Evolutionary conservation across 441 rosid genomes (phyloP).

Genomic region (Gossypium lobatum): DNA sequence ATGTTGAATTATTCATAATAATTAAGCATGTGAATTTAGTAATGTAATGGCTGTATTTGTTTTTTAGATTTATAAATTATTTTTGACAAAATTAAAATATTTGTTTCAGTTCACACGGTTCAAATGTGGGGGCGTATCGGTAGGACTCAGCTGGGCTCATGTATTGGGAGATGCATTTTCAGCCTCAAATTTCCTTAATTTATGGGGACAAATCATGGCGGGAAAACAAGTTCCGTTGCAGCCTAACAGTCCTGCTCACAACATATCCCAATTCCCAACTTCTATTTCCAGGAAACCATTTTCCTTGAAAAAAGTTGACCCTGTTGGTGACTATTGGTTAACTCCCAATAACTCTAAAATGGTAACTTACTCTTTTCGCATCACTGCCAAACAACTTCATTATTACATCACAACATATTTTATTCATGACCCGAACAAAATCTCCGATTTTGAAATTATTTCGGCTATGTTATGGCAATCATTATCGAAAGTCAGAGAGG

Average conservation of each 20-base stretch:
- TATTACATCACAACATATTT: conserved; percentile 15
- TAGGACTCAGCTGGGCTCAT: conserved; percentile 74
- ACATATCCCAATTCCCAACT: not conserved
- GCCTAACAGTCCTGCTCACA: not conserved
- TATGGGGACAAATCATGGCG: conserved; percentile 29
- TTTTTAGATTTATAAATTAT: no score
- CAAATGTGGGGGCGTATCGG: conserved; percentile 52
- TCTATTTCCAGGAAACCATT: conserved; percentile 12
- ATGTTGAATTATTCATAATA: no score
- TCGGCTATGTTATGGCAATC: conserved; percentile 56
- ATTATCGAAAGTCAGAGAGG: conserved; percentile 31
- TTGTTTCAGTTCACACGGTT: conserved; percentile 50
- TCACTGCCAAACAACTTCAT: conserved; percentile 30
- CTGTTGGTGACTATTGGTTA: conserved; percentile 51
- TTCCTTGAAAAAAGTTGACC: conserved; percentile 34
- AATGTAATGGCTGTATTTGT: no score
- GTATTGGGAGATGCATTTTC: conserved; percentile 54
- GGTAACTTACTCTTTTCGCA: conserved; percentile 26
- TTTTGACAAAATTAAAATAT: no score
- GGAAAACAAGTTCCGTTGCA: conserved; percentile 1
- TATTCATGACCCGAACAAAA: not conserved
- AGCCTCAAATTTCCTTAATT: conserved; percentile 46
- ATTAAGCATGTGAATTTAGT: no score
- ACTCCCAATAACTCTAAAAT: conserved; percentile 24
- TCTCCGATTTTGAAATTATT: conserved; percentile 27